phyloP scores from a whole-genome alignment of 2,329 filamentous ascomycete genomes.

The Xylariaceae sp. region DNA sequence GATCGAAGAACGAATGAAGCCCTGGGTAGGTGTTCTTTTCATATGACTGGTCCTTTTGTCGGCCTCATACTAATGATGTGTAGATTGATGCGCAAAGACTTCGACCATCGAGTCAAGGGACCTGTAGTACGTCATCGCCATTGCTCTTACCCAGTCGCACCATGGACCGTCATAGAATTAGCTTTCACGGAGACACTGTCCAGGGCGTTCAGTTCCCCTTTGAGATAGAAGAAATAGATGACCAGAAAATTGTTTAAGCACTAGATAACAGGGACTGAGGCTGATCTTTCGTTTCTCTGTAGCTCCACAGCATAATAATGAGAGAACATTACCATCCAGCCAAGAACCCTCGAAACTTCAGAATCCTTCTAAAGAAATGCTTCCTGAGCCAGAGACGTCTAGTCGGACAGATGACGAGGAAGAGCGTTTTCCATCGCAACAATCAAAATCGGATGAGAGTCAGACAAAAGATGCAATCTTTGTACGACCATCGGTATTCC shows the following conservation, averaged over 20 bases:
- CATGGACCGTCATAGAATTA: constrained; percentile 18
- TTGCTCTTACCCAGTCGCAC: constrained; percentile 21
- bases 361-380: constrained; percentile 24
- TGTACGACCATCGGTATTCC: constrained; percentile 51
- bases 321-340: constrained; percentile 26
- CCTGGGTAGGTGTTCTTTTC: constrained; percentile 32
- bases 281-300: constrained; percentile 31
- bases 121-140: constrained; percentile 28
- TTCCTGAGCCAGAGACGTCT: constrained; percentile 25
- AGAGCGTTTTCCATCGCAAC: constrained; percentile 28
- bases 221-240: constrained; percentile 31
- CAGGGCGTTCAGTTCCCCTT: constrained; percentile 27
- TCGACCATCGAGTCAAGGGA: constrained; percentile 22
- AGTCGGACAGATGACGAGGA: constrained; percentile 20
- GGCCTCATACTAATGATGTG: constrained; percentile 11
- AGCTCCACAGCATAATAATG: constrained; percentile 32
- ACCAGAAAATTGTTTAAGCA: constrained; percentile 18
- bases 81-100: constrained; percentile 29
- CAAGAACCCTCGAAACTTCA: constrained; percentile 26
- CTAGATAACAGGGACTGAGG: constrained; percentile 11
- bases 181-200: constrained; percentile 22
- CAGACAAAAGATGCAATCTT: constrained; percentile 30
- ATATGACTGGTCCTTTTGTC: background rate
- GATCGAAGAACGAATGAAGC: constrained; percentile 42
- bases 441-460: constrained; percentile 24